Evolutionary conservation across 768 basidiomycete species (phyloP), one percentile per base, ranked within the genome.

Genomic region (Leccinum broughii): DNA sequence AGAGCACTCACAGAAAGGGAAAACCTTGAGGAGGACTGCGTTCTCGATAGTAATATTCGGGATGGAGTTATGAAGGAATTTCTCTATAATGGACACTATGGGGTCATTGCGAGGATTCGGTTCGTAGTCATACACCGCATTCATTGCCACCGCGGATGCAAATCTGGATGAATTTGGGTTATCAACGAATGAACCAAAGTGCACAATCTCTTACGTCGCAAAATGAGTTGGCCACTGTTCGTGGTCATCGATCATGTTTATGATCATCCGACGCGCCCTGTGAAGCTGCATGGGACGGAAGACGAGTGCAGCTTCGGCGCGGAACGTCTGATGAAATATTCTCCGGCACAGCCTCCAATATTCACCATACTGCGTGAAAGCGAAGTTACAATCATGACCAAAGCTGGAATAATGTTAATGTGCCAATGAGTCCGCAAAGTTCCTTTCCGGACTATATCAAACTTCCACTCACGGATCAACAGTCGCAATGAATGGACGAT

Each of bases 271-370:
- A 4, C 63, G 63, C 3, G 66, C 61, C 28, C 48, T 57, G 22
- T 52, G 51, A 13, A 68, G 63, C 26, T 68, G 67, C 56, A 61
- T 62, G 6, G 67, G 61, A 3, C 56, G 66, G 54, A 68, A 65
- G 9, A 26, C 20, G 11, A 51, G n/a, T 1, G 48, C 22, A 4
- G 61, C 57, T 2, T 61, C 50, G 2, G 63, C 59, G 30, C 54
- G 58, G 51, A 67, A 67, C 4, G 67, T 67, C 24, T 68, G 61
- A 37, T 65, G 59, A 10, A 67, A 62, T 46, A 67, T 67, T 32
- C 65, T 56, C 24, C 66, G 60, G 15, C 66, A 66, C 52, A 37
- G n/a, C 14, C 52, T 54, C 52, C 32, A 37, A 22, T 53, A 30
- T 13, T 53, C 52, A 22, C 52, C 52, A 2, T 53, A 53, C 8